phyloP scores from a whole-genome alignment of 495 filamentous ascomycete species.

The Talaromyces stipitatus region DNA sequence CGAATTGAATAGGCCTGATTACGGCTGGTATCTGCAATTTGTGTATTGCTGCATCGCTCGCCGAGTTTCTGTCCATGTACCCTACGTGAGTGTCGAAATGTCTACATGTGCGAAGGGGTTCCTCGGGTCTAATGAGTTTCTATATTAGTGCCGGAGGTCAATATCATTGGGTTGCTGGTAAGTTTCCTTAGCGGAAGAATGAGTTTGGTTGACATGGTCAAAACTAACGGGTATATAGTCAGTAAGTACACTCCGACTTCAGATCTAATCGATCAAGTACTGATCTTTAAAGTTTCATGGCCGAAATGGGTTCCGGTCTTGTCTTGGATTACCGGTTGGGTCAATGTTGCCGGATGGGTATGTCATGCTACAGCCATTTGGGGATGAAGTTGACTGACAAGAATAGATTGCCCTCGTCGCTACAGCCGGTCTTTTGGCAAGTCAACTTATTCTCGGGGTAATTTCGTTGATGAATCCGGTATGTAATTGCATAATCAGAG shows the following conservation, averaged over 20 bases:
- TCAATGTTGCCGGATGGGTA: slow-evolving; percentile 69
- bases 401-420: slow-evolving; percentile 48
- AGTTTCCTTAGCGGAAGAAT: slow-evolving; percentile 4
- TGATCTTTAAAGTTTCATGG: slow-evolving; percentile 35
- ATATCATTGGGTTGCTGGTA: slow-evolving; percentile 69
- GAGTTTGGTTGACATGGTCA: neutral
- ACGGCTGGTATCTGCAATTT: slow-evolving; percentile 65
- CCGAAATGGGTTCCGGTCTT: slow-evolving; percentile 52
- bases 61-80: slow-evolving; percentile 67
- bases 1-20: slow-evolving; percentile 41
- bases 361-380: slow-evolving; percentile 21
- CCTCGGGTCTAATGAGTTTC: neutral
- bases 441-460: slow-evolving; percentile 49
- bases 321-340: slow-evolving; percentile 68
- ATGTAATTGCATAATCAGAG: neutral
- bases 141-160: slow-evolving; percentile 49
- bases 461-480: slow-evolving; percentile 51
- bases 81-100: slow-evolving; percentile 44
- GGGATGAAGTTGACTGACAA: slow-evolving; percentile 22
- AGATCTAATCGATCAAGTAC: neutral
- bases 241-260: slow-evolving; percentile 19
- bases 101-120: neutral
- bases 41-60: slow-evolving; percentile 62
- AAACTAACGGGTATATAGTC: slow-evolving; percentile 9
- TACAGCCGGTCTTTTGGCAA: slow-evolving; percentile 43